Evolutionary conservation across 108 stramenopile genomes (phyloP), one percentile per base, ranked within the genome.

Genomic region (Cylindrotheca closterium): DNA sequence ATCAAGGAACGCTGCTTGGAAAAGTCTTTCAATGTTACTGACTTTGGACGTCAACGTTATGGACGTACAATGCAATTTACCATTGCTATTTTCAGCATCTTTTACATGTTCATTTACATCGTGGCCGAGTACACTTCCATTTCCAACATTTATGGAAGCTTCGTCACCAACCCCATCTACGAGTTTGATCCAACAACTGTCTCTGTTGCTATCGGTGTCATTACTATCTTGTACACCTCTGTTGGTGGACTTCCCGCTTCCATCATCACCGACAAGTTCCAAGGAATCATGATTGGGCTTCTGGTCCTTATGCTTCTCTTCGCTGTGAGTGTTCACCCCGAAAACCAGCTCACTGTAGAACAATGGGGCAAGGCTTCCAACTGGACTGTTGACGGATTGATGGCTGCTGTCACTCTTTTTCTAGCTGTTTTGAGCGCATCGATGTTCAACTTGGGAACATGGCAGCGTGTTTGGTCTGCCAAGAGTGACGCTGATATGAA

Each of bases 391-490:
- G 81, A 90, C 47, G 89, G 89, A 22, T 27, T 79, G 25, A 78
- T 68, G 57, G 89, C 89, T 0, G 70, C 77, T 15, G 74, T 90
- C 19, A 90, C 84, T 7, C 68, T 90, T 31, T 42, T 85, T 22
- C 78, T 90, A 54, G 89, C 89, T 15, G 66, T 90, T 53, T 12
- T 59, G 23, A 81, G 72, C 50, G 89, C 89, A 25, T 85, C 85
- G 67, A 74, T 90, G 62, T 90, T 90, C 73, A 87, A 90, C 56
- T 86, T 87, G 58, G 61, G 65, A 1, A 87, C 71, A 3, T 87
- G 86, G 86, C 84, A 85, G 55, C 78, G 89, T 34, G 89, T 90
- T 23, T 90, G 83, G 83, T 85, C 89, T 47, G 89, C 89, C 24
- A 68, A 85, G 62, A 62, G 68, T 65, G 70, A 75, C 32, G 53